phyloP scores from a whole-genome alignment of 192 early-diverging fungal genomes.

The Oehlia diaphana region DNA sequence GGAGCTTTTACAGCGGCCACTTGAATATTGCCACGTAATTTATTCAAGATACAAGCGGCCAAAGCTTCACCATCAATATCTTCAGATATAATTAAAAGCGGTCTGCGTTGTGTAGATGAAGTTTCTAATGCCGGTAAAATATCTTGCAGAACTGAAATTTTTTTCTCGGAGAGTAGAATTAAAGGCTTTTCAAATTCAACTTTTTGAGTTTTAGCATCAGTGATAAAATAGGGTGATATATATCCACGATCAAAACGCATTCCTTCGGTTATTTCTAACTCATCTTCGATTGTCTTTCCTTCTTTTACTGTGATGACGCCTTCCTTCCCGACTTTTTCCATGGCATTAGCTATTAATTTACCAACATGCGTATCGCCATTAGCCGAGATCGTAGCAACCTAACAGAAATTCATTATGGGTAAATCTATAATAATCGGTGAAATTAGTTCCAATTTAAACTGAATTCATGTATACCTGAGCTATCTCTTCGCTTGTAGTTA shows the following conservation, averaged over 20 bases:
- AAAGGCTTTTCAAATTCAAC: constrained; percentile 99
- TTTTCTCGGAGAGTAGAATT: constrained; percentile 97
- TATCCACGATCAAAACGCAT: constrained; percentile 99
- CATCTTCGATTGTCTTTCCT: constrained; percentile 99
- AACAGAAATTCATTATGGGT: neutral
- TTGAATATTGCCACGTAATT: constrained; percentile 97
- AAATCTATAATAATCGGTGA: neutral
- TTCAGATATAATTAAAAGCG: constrained; percentile 96
- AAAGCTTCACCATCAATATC: constrained; percentile 99
- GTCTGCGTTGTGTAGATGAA: constrained; percentile 91
- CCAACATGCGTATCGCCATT: constrained; percentile 99
- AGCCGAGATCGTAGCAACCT: constrained; percentile 95
- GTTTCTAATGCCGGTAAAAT: constrained; percentile 95
- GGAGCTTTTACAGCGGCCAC: constrained; percentile 99
- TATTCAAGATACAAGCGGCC: constrained; percentile 99
- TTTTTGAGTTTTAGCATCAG: constrained; percentile 97
- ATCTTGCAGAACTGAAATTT: constrained; percentile 95
- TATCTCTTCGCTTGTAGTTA: constrained; percentile 95
- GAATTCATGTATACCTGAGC: constrained; percentile 70
- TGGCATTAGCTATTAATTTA: constrained; percentile 94
- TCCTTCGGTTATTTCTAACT: constrained; percentile 99
- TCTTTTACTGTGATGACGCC: constrained; percentile 99
- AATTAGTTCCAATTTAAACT: neutral
- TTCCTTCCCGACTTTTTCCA: constrained; percentile 99
- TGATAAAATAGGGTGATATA: constrained; percentile 99